Conservation (phyloP, 768 basidiomycete species). For the Russula vinacea region DNA sequence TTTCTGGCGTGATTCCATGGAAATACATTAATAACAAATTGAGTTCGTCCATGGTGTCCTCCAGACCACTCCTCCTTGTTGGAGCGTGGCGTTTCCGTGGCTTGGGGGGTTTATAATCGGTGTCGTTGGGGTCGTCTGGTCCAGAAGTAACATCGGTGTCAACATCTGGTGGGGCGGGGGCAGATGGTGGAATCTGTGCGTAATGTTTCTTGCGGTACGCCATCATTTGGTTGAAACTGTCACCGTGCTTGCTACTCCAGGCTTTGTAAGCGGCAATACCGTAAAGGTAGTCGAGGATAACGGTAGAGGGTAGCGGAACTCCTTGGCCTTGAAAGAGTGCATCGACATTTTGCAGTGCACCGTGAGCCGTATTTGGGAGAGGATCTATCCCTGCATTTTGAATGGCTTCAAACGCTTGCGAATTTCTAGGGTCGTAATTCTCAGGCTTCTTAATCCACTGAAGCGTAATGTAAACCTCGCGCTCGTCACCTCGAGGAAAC, state of each 20-base stretch:
- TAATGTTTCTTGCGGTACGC: not conserved
- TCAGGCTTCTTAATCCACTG: not conserved
- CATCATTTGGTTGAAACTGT: not conserved
- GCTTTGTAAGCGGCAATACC: slow-evolving; percentile 6
- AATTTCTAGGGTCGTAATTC: not conserved
- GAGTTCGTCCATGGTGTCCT: not conserved
- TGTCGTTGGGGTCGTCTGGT: not conserved
- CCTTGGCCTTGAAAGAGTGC: not conserved
- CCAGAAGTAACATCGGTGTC: not conserved
- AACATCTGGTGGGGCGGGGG: not conserved
- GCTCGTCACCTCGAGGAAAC: not conserved
- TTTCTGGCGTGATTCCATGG: not conserved
- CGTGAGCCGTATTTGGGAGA: too few relatives aligned
- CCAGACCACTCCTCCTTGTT: not conserved
- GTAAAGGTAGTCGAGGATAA: not conserved
- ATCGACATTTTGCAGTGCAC: not conserved
- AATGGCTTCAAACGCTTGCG: not conserved
- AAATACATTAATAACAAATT: not conserved
- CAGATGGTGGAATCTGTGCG: not conserved
- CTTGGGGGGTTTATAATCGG: not conserved
- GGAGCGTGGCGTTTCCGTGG: not conserved
- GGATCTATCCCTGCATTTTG: not conserved
- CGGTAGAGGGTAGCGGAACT: not conserved
- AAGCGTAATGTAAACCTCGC: not conserved
- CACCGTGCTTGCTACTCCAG: not conserved